Base-by-base conservation (phyloP, 1,139 yeast species). In the Geotrichum bryndzae region DNA sequence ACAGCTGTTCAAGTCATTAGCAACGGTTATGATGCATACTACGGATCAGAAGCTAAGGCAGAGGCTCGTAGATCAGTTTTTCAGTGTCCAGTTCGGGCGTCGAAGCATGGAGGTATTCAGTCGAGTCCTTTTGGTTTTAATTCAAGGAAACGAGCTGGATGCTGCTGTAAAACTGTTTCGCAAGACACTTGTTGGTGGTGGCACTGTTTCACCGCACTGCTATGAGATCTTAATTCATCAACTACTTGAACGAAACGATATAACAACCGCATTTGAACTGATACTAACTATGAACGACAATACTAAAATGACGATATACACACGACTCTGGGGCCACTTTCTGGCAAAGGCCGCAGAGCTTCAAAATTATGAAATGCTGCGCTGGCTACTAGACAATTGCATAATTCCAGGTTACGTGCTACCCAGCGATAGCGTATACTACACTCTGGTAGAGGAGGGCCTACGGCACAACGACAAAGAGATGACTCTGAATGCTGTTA, bases 311-410 rank as follows among this genome's bases (percentile, higher is more conserved):
- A 63, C 59, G 5, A 67, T 73, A 2, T 72, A 65, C 57, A 65
- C 75, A 1, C 69, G 77, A 13, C 68, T 74, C 1, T 74, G 77
- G 76, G 77, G 76, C 6, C 60, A 73, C 45, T 70, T 73, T 53
- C 56, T 72, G 15, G 66, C 72, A 11, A 63, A 66, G 6, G 71
- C 71, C 1, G 67, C 72, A 29, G 67, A 68, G 10, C 57, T 59
- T 5, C 57, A 57, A 51, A 68, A 72, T 61, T 69, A 70, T 56
- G 64, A 62, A 1, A 70, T 71, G 1, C 62, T 74, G 11, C 63
- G 64, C 25, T 74, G 75, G 74, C 68, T 72, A 8, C 66, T 67
- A 62, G 65, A 68, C 22, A 61, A 66, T 11, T 76, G 74, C 2
- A 66, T 69, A 3, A 64, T 70, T 22, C 73, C 76, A 1, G 77